Evolutionary conservation across 2,329 filamentous ascomycete genomes (phyloP), one percentile per base, ranked within the genome.

Genomic region (Fusarium sp.): DNA sequence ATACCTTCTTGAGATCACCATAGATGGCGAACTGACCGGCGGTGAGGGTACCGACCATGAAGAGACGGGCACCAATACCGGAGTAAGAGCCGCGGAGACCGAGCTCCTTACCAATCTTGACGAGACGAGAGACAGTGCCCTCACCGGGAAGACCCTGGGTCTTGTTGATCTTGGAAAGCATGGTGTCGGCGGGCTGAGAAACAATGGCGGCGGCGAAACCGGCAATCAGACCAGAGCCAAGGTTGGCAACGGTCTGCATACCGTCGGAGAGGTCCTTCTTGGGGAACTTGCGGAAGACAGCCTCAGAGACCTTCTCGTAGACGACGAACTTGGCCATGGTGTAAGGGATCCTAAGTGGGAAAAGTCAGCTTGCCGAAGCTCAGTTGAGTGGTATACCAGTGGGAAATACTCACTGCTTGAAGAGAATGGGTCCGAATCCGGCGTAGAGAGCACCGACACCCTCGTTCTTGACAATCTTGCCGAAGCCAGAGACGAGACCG

Each of bases 101-200:
- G 78, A 97, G 92, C 86, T 97, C 93, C 85, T 91, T 92, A 77
- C 86, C 93, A 80, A 97, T 97, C 91, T 96, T 96, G 87, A 95
- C 87, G 80, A 97, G 86, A 84, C 94, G 92, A 83, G 86, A 88
- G 81, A 89, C 89, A 79, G 93, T 96, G 80, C 94, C 90, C 87
- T 97, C 93, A 87, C 94, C 94, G 76, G 94, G 93, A 69, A 90
- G 87, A 85, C 93, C 94, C 88, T 94, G 91, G 85, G 92, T 94
- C 92, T 96, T 96, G 92, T 97, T 97, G 89, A 97, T 96, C 90
- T 95, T 96, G 86, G 90, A 93, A 74, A 97, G 91, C 94, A 97
- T 97, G 81, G 94, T 97, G 84, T 97, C 94, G 82, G 94, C 94
- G 78, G 94, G 94, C 87, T 97, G 94, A 73, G 94, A 97, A 82